Base-by-base conservation (phyloP, 495 filamentous ascomycete genomes). In the Evansstolkia leycettana region DNA sequence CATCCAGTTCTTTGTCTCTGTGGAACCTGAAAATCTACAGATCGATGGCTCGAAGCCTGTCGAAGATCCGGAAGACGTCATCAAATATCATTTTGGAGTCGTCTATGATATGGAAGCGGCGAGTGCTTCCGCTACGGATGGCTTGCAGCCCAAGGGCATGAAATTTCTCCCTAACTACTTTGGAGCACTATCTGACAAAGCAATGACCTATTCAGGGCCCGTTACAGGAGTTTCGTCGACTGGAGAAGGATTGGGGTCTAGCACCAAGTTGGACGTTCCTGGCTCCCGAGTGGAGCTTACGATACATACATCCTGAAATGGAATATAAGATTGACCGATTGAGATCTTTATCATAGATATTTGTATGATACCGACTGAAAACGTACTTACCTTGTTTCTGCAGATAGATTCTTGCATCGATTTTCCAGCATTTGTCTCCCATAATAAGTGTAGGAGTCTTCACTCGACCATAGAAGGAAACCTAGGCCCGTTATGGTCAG, bases 161-260 rank as follows among this genome's bases (percentile, higher is more conserved):
- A 27, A 40, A 3, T 38, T 48, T 13, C 20, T 58, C 4, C 48
- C 51, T 18, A 51, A 54, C 34, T 47, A 51, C 13, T 72, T 73
- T 41, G 67, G 69, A 2, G 65, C 65, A 28, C 39, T 70, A 25
- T 70, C 67, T 6, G 67, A 69, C 33, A 63, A 66, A 38, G 64
- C 60, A 13, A 64, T 73, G 33, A 61, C 55, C 10, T 67, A 62
- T 38, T 43, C 51, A 13, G 58, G 58, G 36, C 54, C 54, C 11
- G 17, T 52, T 25, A 6, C 14, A 17, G 42, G 28, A 34, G 38
- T n/a, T 29, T 4, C 5, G 11, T 29, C 11, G 3, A 5, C n/a
- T 17, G 42, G 28, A 34, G 37, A 30, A 14, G 28, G 12, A 17
- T 31, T 37, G 5, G 40, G 48, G 17, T 55, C 48, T 28, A 43